phyloP scores from a whole-genome alignment of 2,329 filamentous ascomycete genomes.

The Hysterium pulicare region DNA sequence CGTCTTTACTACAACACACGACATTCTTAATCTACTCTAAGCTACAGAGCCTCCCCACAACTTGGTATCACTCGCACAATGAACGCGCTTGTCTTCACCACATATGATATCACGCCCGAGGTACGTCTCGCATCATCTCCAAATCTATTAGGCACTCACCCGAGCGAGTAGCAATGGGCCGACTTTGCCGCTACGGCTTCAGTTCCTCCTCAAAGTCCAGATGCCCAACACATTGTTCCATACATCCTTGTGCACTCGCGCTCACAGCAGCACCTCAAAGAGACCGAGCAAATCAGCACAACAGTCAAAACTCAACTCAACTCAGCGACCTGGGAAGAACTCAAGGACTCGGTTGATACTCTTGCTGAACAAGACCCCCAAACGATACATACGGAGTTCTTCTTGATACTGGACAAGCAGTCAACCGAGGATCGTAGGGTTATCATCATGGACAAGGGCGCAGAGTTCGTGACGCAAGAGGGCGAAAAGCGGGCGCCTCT shows the following conservation, averaged over 20 bases:
- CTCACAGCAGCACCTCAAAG: neutral
- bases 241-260: slow-evolving; percentile 1
- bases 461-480: neutral
- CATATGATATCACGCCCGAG: slow-evolving; percentile 7
- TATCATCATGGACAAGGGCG: neutral
- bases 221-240: slow-evolving; percentile 3
- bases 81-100: slow-evolving; percentile 4
- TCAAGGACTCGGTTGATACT: neutral
- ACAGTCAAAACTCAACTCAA: neutral
- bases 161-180: slow-evolving; percentile 5
- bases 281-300: neutral
- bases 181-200: slow-evolving; percentile 4
- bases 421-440: neutral
- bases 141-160: slow-evolving; percentile 1
- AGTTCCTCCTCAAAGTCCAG: slow-evolving; percentile 1
- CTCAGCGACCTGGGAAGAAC: neutral
- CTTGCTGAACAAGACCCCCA: neutral
- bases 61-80: slow-evolving; percentile 1
- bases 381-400: neutral
- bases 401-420: slow-evolving; percentile 1
- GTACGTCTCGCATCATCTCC: neutral
- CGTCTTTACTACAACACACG: neutral
- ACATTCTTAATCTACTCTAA: neutral
- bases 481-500: neutral
- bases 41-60: neutral